Evolutionary conservation across 2,329 filamentous ascomycete genomes (phyloP), one percentile per base, ranked within the genome.

Genomic region (Cladophialophora immunda): DNA sequence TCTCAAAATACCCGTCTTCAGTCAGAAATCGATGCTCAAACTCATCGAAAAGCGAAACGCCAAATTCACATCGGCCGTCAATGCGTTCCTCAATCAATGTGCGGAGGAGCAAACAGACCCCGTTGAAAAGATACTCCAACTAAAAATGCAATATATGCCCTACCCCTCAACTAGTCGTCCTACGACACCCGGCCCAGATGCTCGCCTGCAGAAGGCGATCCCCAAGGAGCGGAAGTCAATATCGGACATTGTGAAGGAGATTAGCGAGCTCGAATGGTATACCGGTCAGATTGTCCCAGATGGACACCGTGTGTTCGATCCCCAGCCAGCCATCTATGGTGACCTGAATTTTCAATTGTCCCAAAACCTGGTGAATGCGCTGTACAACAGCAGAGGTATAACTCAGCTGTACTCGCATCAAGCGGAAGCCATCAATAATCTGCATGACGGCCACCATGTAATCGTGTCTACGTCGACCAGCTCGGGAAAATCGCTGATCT

Each of bases 401-500:
- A 92, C 90, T 0, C 86, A 90, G 66, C 86, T 99, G 41, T 99
- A 96, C 75, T 89, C 92, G 0, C 95, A 99, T 77, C 95, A 99
- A 79, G 89, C 94, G 0, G 92, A 97, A 79, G 95, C 95, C 0
- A 92, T 99, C 73, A 99, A 99, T 75, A 88, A 90, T 67, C 82
- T 99, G 1, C 85, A 94, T 64, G 87, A 90, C 2, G 94, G 93
- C 0, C 87, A 90, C 41, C 89, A 97, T 76, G 93, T 98, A 15
- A 94, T 99, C 59, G 90, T 99, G 1, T 90, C 94, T 1, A 99
- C 95, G 0, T 97, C 94, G 0, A 99, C 95, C 0, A 97, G 92
- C 75, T 99, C 95, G 0, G 95, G 95, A 11, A 99, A 99, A 78
- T 97, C 93, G 5, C 82, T 99, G n/a, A 97, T 99, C 68, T 99